Evolutionary conservation across 2,329 filamentous ascomycete species (phyloP), one percentile per base, ranked within the genome.

Genomic region (Magnaporthiopsis incrustans): DNA sequence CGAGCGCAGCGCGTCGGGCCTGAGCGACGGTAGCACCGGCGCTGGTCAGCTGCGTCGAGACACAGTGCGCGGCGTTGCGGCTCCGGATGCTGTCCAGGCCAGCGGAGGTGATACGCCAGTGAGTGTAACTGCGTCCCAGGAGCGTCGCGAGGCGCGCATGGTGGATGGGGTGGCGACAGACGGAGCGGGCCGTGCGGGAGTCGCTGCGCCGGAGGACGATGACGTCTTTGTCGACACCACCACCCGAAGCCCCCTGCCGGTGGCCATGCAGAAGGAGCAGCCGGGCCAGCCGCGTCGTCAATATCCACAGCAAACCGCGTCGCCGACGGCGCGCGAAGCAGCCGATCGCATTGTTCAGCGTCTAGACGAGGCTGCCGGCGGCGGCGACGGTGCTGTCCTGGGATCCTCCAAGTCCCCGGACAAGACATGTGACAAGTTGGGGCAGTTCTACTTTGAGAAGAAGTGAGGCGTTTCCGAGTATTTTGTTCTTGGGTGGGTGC

Each of bases 131-230:
- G 75, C 80, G 2, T 73, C 80, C 8, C 78, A 81, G 63, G 83
- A 87, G 71, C 76, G 81, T 60, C 75, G 81, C 3, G 86, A 89
- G 70, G 86, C 86, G 25, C 82, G 84, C 62, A 86, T 88, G 81
- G 77, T 89, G 64, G 87, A 91, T 71, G 88, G 87, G 1, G 81
- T 90, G 57, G 84, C 86, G 1, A 74, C 77, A 3, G 88, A 88
- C 69, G 81, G 84, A 50, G 73, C 79, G 4, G 73, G 73, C 50
- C 38, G 50, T 14, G 71, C 71, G 32, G 74, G 6, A 70, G 72
- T 56, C 71, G 70, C 71, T 10, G 70, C 68, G 4, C 62, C 70
- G 1, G 64, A 59, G 4, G 79, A 81, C 57, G 82, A 86, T 66
- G 80, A 82, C 62, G 73, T 76, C 12, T 86, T 88, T 67, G 80